Evolutionary conservation across 2,329 filamentous ascomycete genomes (phyloP).

Genomic region (Cladobotryum mycophilum): DNA sequence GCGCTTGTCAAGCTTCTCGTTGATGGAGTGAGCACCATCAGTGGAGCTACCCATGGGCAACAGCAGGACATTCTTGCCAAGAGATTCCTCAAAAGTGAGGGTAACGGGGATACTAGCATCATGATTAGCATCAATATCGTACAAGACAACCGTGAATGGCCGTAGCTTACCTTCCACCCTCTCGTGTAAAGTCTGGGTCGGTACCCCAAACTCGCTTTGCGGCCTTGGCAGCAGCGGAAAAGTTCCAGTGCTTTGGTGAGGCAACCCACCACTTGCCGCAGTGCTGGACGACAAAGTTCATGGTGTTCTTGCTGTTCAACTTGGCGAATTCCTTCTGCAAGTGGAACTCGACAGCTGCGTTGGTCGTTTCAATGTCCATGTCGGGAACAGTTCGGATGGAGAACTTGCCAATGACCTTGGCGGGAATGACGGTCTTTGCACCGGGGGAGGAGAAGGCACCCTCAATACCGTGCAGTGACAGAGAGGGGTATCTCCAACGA

Average conservation of each 20-base stretch:
- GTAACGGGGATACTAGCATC: constrained; percentile 80
- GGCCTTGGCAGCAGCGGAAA: constrained; percentile 89
- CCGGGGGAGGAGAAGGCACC: constrained; percentile 90
- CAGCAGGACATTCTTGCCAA: constrained; percentile 93
- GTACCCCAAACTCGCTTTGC: constrained; percentile 92
- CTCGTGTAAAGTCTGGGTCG: constrained; percentile 88
- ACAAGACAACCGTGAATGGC: background rate
- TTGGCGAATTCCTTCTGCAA: constrained; percentile 80
- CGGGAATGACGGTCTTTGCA: constrained; percentile 97
- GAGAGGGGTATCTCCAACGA: constrained; percentile 88
- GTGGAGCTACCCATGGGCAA: constrained; percentile 97
- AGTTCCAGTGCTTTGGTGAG: constrained; percentile 98
- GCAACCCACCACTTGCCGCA: constrained; percentile 98
- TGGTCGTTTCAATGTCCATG: constrained; percentile 91
- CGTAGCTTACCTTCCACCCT: constrained; percentile 70
- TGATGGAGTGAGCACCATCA: constrained; percentile 94
- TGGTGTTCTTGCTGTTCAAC: constrained; percentile 84
- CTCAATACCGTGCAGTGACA: constrained; percentile 91
- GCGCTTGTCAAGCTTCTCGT: constrained; percentile 93
- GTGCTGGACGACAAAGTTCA: constrained; percentile 78
- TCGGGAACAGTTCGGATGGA: constrained; percentile 95
- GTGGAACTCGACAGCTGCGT: constrained; percentile 76
- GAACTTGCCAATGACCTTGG: constrained; percentile 97
- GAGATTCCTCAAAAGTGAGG: constrained; percentile 93
- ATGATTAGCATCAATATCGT: background rate